Evolutionary conservation across 2,329 filamentous ascomycete species (phyloP), one percentile per base, ranked within the genome.

Genomic region (Ophiostoma sp.): DNA sequence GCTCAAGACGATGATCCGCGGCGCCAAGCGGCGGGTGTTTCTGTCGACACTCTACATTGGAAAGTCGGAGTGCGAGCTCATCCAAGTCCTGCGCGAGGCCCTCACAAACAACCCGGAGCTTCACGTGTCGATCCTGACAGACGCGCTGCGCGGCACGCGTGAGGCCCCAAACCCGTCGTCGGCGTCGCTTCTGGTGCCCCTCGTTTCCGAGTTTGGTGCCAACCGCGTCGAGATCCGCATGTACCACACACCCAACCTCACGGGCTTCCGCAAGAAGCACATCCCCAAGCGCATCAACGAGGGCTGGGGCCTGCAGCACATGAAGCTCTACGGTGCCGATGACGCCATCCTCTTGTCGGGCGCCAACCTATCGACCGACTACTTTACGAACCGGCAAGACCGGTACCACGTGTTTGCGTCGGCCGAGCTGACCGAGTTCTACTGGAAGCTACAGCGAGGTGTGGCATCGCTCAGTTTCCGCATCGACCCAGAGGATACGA

Each of bases 181-280:
- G 77, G 95, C 93, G 2, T 97, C 93, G 11, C 82, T 99, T 12
- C 84, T 99, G 49, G 91, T 89, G 5, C 89, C 93, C 0, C 81
- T 99, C n/a, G 84, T 97, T 11, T 79, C 84, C 6, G 92, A 97
- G 73, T 96, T 97, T 78, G 93, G 94, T 0, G 77, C 87, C 4
- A 87, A 91, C 1, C 85, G 94, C 49, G 93, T 99, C 55, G 92
- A 97, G 75, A 87, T 99, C 71, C 90, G 93, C 74, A 96, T 99
- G 93, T 99, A 96, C 76, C 95, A 99, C 78, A 99, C 95, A 0
- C 95, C 95, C 0, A 99, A 99, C 75, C 79, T 99, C 72, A 96
- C 91, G 2, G 95, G 95, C 0, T 74, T 96, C 69, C 86, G 89
- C 66, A 98, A 98, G 79, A 88, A 88, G 74, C 82, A 91, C 72